Conservation (phyloP, 2,329 filamentous ascomycete genomes). For the Pseudopyrenochaeta lycopersici region DNA sequence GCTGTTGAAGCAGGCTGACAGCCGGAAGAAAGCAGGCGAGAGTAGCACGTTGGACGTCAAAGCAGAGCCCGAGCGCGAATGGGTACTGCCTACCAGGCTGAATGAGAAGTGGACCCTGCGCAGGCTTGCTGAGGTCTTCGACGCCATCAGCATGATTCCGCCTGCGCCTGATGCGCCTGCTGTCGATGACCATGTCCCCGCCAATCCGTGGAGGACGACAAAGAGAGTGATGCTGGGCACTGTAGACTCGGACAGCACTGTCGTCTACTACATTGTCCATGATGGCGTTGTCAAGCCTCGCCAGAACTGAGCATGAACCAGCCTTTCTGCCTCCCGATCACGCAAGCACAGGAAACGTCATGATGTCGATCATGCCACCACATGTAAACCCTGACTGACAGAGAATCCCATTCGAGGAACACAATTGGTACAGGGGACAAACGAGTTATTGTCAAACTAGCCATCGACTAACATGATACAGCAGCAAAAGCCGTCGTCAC, state of each 20-base stretch:
- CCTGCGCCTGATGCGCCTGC: slow-evolving; percentile 38
- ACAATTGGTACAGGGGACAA: slow-evolving; percentile 7
- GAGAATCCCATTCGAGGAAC: background rate
- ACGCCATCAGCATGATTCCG: slow-evolving; percentile 59
- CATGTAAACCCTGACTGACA: background rate
- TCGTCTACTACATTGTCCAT: slow-evolving; percentile 86
- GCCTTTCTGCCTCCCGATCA: background rate
- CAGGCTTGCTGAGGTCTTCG: slow-evolving; percentile 74
- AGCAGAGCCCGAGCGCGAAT: slow-evolving; percentile 64
- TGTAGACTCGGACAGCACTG: slow-evolving; percentile 80
- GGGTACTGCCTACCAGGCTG: slow-evolving; percentile 78
- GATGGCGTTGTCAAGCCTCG: slow-evolving; percentile 88
- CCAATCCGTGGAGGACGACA: slow-evolving; percentile 54
- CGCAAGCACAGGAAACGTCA: no score
- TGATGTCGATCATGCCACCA: background rate
- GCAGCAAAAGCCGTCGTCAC: slow-evolving; percentile 17
- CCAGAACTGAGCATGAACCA: slow-evolving; percentile 68
- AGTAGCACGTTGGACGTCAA: slow-evolving; percentile 53
- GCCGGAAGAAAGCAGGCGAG: slow-evolving; percentile 53
- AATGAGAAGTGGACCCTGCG: slow-evolving; percentile 76
- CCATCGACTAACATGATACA: slow-evolving; percentile 16
- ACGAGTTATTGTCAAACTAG: slow-evolving; percentile 1
- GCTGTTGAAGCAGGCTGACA: slow-evolving; percentile 67
- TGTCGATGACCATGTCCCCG: slow-evolving; percentile 13
- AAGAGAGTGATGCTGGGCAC: slow-evolving; percentile 80